A percentile compares a stretch with the other conserved stretches of the same genome.
These are phyloP conservation scores for Aspergillus hiratsukae DNA, from an alignment of 2,329 filamentous ascomycete species.

Conservation along the genomic window DNA sequence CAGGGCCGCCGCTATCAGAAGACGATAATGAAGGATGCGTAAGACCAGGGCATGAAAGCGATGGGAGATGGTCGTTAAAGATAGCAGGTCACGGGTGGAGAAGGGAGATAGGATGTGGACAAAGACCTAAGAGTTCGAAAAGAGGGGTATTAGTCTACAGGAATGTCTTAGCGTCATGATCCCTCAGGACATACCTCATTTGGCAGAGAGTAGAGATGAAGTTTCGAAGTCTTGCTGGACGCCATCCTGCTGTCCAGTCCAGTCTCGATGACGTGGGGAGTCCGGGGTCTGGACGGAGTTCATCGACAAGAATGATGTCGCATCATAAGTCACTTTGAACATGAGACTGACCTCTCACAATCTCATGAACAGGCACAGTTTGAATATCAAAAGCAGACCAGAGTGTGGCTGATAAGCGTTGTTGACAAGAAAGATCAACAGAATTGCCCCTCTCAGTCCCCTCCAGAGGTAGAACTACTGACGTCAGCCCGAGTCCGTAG, in stretches of 20 bases:
- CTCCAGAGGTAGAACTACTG: not conserved
- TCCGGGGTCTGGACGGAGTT: not conserved
- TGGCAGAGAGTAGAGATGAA: constrained; percentile 26
- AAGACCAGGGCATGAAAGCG: constrained; percentile 61
- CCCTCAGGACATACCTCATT: constrained; percentile 27
- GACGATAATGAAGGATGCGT: constrained; percentile 60
- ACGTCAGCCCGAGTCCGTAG: constrained; percentile 1
- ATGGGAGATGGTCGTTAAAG: constrained; percentile 55
- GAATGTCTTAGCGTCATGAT: not conserved
- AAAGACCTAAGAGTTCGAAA: constrained; percentile 42
- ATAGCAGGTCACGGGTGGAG: constrained; percentile 50
- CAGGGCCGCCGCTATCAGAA: constrained; percentile 56
- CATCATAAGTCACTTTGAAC: not conserved
- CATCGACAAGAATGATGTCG: not conserved
- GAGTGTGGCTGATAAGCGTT: not conserved
- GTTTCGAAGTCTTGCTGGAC: constrained; percentile 3
- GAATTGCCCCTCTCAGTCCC: not conserved
- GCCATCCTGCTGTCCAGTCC: constrained; percentile 4
- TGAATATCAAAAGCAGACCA: not conserved
- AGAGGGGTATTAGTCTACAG: not conserved
- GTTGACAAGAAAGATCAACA: no score
- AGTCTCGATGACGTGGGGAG: not conserved
- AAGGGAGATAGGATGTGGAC: constrained; percentile 49
- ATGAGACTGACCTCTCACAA: not conserved
- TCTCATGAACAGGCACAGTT: not conserved